phyloP scores from a whole-genome alignment of 305 asterid genomes.

The Solanum chacoense region DNA sequence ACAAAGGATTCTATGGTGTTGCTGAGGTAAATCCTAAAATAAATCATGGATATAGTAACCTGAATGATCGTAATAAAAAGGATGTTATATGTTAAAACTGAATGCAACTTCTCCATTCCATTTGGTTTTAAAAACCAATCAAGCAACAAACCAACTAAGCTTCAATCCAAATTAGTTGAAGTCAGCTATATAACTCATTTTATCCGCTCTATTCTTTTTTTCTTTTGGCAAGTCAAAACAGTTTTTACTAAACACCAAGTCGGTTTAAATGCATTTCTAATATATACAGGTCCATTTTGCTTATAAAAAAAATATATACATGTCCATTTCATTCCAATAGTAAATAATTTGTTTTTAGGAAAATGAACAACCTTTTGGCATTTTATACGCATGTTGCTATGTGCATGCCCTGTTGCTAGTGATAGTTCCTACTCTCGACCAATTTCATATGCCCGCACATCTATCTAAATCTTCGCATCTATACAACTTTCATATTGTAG shows the following conservation, averaged over 20 bases:
- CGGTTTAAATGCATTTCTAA: background rate
- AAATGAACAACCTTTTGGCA: background rate
- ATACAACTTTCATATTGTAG: background rate
- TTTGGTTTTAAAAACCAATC: background rate
- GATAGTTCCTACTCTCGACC: background rate
- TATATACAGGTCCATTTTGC: background rate
- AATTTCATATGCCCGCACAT: background rate
- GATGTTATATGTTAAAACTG: background rate
- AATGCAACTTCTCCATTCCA: background rate
- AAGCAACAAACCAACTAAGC: background rate
- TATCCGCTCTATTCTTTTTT: background rate
- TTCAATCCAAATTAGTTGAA: background rate
- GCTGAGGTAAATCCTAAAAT: background rate
- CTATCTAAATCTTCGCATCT: background rate
- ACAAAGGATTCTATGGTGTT: background rate
- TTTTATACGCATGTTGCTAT: background rate
- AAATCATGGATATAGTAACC: background rate
- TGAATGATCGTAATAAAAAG: background rate
- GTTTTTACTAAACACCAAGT: background rate
- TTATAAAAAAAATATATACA: background rate
- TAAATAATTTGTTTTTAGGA: background rate
- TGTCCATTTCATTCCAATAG: background rate
- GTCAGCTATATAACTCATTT: background rate
- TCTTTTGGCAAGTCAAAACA: background rate
- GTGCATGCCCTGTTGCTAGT: background rate